Percentiles rank a stretch among this genome's conserved stretches.
Conservation (phyloP, 1,139 yeast species). For the Yamadazyma epiphylla region DNA sequence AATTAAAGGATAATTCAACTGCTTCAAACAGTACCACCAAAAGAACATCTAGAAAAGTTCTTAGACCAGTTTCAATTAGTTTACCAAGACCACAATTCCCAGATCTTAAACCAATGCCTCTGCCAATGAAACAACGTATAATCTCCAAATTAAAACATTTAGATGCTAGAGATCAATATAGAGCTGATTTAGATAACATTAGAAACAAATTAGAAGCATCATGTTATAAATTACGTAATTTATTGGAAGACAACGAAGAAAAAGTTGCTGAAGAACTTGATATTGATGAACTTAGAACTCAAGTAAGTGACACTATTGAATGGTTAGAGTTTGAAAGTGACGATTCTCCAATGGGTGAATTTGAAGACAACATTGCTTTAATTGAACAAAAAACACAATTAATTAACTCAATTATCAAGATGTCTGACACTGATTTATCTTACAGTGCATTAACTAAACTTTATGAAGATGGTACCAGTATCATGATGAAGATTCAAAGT, state of each 20-base stretch:
- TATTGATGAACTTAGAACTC: conserved; percentile 17
- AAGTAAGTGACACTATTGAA: conserved; percentile 53
- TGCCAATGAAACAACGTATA: conserved; percentile 33
- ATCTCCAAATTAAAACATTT: conserved; percentile 26
- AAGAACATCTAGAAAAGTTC: conserved; percentile 15
- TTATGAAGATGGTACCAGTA: conserved; percentile 35
- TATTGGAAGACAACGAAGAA: conserved; percentile 47
- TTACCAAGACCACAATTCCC: conserved; percentile 32
- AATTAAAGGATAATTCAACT: conserved; percentile 14
- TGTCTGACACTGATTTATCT: conserved; percentile 32
- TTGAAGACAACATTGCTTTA: conserved; percentile 23
- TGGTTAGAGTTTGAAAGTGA: conserved; percentile 82
- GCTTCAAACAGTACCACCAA: conserved; percentile 8
- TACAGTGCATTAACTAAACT: conserved; percentile 33
- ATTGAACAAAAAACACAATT: conserved; percentile 17
- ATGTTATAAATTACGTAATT: conserved; percentile 54
- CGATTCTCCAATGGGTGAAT: conserved; percentile 42
- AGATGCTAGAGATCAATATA: conserved; percentile 43
- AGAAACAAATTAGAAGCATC: conserved; percentile 56
- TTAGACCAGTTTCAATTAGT: conserved; percentile 16
- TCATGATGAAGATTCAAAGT: conserved; percentile 41
- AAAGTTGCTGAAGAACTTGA: conserved; percentile 34
- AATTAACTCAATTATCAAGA: conserved; percentile 19
- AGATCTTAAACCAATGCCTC: conserved; percentile 43
- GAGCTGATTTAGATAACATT: conserved; percentile 43